Evolutionary conservation across 805 yeast genomes (phyloP).

Genomic region (Kuraishia borneana): DNA sequence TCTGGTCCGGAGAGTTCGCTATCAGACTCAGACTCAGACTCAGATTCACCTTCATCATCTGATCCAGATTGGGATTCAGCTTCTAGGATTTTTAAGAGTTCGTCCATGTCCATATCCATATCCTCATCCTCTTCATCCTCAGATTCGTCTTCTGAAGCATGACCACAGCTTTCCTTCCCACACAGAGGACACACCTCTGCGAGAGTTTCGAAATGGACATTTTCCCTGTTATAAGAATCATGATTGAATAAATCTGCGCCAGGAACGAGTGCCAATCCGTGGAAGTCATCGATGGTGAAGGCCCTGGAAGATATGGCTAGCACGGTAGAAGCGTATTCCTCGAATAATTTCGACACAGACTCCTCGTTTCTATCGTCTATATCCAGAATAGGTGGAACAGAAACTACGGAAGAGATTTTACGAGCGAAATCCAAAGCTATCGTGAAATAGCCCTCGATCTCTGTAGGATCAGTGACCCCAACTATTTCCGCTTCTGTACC

Average conservation of each 20-base stretch:
- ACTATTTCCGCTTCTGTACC: constrained; percentile 55
- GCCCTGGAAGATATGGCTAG: constrained; percentile 67
- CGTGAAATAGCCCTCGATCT: constrained; percentile 26
- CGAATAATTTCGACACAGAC: constrained; percentile 18
- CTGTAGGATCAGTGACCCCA: constrained; percentile 43
- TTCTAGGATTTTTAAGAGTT: no score
- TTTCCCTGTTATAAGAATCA: constrained; percentile 35
- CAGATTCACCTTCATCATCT: constrained; percentile 11
- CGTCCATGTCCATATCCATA: constrained; percentile 1
- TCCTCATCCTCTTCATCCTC: constrained; percentile 8
- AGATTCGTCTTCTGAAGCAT: constrained; percentile 16
- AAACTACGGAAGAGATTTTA: constrained; percentile 14
- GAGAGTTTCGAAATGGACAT: constrained; percentile 55
- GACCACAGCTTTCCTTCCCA: constrained; percentile 20
- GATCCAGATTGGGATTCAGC: constrained; percentile 1
- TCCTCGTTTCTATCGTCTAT: constrained; percentile 12
- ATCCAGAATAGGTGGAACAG: constrained; percentile 25
- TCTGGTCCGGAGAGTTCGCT: constrained; percentile 12
- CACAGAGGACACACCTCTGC: constrained; percentile 23
- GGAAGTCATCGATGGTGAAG: constrained; percentile 68
- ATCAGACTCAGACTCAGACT: constrained; percentile 11
- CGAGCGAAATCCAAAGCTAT: constrained; percentile 31
- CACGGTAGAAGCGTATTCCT: constrained; percentile 43
- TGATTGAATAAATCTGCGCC: constrained; percentile 90
- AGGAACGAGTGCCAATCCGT: constrained; percentile 72